Percentiles rank a stretch among this genome's conserved stretches.
phyloP scores from a whole-genome alignment of 768 basidiomycete genomes.

The Collybiopsis luxurians region DNA sequence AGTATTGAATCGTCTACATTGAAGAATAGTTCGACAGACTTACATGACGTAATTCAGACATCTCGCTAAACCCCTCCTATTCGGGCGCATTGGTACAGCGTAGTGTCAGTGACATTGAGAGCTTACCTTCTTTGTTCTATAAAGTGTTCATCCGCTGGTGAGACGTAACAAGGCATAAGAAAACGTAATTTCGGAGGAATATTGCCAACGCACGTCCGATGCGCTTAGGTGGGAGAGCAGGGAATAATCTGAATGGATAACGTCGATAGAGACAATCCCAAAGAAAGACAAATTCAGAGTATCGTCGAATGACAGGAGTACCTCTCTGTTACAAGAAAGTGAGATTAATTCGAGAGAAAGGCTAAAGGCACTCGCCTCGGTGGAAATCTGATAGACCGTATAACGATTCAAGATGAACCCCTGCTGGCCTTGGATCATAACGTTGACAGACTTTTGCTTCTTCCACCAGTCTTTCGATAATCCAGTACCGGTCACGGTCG shows the following conservation, averaged over 20 bases:
- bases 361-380: conserved; percentile 56
- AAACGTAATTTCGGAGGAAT: not conserved
- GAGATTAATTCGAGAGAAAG: conserved; percentile 8
- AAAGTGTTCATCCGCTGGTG: conserved; percentile 81
- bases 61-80: conserved; percentile 75
- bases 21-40: conserved; percentile 21
- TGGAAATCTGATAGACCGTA: conserved; percentile 77
- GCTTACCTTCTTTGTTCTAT: conserved; percentile 83
- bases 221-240: conserved; percentile 87
- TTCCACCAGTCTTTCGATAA: conserved; percentile 87
- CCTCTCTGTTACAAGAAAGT: conserved; percentile 42
- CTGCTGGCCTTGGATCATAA: conserved; percentile 81
- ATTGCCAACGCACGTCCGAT: conserved; percentile 67
- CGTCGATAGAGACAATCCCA: conserved; percentile 83
- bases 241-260: conserved; percentile 92
- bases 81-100: conserved; percentile 3
- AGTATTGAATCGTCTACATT: not conserved
- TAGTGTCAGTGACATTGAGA: not conserved
- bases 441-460: conserved; percentile 66
- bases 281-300: conserved; percentile 90
- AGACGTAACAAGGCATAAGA: conserved; percentile 8
- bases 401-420: conserved; percentile 90
- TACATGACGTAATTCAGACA: conserved; percentile 79
- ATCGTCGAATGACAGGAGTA: conserved; percentile 75
- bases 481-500: conserved; percentile 66